A percentile compares a stretch with the other conserved stretches of the same genome.
Conservation (phyloP, 306 rosid genomes). For the Inga leiocalycina region DNA sequence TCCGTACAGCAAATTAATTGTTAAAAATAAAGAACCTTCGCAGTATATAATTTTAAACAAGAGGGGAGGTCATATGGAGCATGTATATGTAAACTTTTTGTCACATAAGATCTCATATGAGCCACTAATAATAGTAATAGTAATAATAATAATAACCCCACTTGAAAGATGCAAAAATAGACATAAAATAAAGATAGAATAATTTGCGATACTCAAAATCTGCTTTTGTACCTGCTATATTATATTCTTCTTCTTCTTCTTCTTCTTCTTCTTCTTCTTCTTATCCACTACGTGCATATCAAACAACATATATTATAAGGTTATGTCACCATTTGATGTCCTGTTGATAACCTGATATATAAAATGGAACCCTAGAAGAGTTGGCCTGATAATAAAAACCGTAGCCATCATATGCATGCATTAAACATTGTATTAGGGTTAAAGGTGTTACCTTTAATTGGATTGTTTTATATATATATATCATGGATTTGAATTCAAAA, state of each 20-base stretch:
- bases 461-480: background rate
- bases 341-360: background rate
- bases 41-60: background rate
- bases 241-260: no score
- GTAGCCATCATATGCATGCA: background rate
- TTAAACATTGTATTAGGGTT: background rate
- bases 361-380: background rate
- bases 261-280: no score
- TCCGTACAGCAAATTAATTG: background rate
- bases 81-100: background rate
- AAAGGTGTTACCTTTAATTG: background rate
- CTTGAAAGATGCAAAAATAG: slow-evolving; percentile 3
- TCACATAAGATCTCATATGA: background rate
- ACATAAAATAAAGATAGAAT: background rate
- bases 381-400: background rate
- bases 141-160: background rate
- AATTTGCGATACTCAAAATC: background rate
- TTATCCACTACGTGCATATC: background rate
- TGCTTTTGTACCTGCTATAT: background rate
- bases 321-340: slow-evolving; percentile 3
- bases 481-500: no score
- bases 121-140: background rate
- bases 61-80: no score
- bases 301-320: background rate
- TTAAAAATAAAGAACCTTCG: background rate